A percentile compares a stretch with the other conserved stretches of the same genome.
phyloP scores from a whole-genome alignment of 371 early-diverging fungal genomes.

The Ecytonucleospora hepatopenaei region DNA sequence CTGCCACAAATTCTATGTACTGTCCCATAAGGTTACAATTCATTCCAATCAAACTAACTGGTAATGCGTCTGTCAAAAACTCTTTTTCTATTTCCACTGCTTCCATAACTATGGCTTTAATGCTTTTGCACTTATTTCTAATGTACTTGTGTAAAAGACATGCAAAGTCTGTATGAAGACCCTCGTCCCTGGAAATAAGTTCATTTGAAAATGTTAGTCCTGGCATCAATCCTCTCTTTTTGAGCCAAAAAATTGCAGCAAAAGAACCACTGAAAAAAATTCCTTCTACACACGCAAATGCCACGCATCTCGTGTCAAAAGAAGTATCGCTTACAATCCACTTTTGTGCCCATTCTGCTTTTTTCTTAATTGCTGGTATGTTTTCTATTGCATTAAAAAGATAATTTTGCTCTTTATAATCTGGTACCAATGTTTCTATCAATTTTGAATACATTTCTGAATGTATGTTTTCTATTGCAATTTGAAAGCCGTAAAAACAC shows the following conservation, averaged over 20 bases:
- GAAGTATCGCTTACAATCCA: constrained; percentile 79
- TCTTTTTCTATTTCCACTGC: constrained; percentile 88
- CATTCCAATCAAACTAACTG: constrained; percentile 91
- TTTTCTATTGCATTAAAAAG: constrained; percentile 89
- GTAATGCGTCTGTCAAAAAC: constrained; percentile 84
- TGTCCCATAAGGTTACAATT: constrained; percentile 82
- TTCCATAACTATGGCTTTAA: constrained; percentile 65
- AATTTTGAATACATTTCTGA: constrained; percentile 92
- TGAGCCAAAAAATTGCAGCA: constrained; percentile 98
- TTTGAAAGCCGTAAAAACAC: constrained; percentile 97
- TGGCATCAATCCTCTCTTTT: constrained; percentile 97
- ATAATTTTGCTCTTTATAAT: constrained; percentile 68
- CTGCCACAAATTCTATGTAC: constrained; percentile 98
- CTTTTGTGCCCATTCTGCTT: constrained; percentile 93
- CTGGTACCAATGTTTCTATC: constrained; percentile 92
- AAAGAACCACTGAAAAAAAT: constrained; percentile 96
- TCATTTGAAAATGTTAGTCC: constrained; percentile 98
- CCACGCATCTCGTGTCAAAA: constrained; percentile 85
- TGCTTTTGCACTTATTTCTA: constrained; percentile 62
- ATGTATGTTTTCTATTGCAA: constrained; percentile 99
- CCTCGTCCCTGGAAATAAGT: constrained; percentile 94
- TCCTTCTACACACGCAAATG: constrained; percentile 98
- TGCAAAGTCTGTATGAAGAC: constrained; percentile 97
- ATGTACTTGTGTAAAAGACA: constrained; percentile 81
- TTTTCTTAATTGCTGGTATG: constrained; percentile 83